These are phyloP conservation scores for Lobosporangium transversale DNA, from an alignment of 192 early-diverging fungal species.

Conservation along the genomic window DNA sequence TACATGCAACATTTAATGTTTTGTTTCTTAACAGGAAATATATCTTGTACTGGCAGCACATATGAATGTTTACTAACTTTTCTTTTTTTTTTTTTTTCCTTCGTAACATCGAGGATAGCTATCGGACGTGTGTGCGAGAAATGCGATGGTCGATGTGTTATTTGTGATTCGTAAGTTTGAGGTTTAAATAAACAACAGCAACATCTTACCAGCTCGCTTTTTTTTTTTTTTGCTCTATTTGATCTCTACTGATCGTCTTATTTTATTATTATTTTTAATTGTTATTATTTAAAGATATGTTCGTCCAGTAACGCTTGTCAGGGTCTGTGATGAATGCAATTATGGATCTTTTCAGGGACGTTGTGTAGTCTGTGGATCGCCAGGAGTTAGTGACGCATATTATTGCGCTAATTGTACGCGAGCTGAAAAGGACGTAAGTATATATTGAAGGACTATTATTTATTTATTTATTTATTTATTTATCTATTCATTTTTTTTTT, in stretches of 20 bases:
- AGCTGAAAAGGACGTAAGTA: slow-evolving; percentile 86
- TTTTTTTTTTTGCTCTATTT: not conserved
- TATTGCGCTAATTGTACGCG: slow-evolving; percentile 93
- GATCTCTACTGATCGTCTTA: not conserved
- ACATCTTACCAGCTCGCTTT: not conserved
- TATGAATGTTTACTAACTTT: not conserved
- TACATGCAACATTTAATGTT: slow-evolving; percentile 9
- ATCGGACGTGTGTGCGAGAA: slow-evolving; percentile 89
- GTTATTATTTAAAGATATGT: slow-evolving; percentile 68
- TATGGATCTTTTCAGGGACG: slow-evolving; percentile 91
- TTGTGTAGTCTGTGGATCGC: slow-evolving; percentile 90
- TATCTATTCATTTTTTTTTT: too few species aligned
- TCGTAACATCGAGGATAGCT: slow-evolving; percentile 50
- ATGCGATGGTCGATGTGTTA: slow-evolving; percentile 92
- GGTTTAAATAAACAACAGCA: not conserved
- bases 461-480: too few species aligned
- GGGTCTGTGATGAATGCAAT: slow-evolving; percentile 97
- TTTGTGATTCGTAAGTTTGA: slow-evolving; percentile 87
- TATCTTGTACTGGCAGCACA: slow-evolving; percentile 14
- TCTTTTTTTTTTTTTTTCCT: not conserved
- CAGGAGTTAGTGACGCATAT: slow-evolving; percentile 92
- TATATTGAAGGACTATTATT: not conserved
- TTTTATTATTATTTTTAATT: not conserved
- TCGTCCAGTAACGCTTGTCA: slow-evolving; percentile 86
- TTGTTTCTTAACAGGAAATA: slow-evolving; percentile 31